Conservation (phyloP, 2,329 filamentous ascomycete genomes). For the Cladophialophora yegresii region DNA sequence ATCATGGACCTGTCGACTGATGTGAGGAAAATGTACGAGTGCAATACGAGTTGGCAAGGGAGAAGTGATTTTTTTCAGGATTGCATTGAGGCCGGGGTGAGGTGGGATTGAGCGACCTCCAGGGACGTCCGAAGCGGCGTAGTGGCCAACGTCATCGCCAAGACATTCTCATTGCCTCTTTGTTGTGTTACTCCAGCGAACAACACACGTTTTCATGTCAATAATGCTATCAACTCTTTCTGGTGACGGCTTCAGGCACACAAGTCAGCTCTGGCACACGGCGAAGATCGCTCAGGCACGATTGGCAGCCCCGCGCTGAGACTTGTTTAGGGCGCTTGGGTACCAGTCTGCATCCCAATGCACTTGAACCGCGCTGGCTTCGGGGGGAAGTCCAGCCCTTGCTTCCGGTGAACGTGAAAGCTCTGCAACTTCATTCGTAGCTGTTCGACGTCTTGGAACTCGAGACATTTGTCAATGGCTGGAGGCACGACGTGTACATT, state of each 20-base stretch:
- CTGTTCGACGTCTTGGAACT: constrained; percentile 21
- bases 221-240: neutral
- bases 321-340: constrained; percentile 30
- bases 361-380: constrained; percentile 29
- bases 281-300: constrained; percentile 26
- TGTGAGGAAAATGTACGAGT: neutral
- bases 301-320: constrained; percentile 19
- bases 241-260: neutral
- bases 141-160: constrained; percentile 23
- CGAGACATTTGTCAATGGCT: neutral
- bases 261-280: constrained; percentile 3
- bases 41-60: neutral
- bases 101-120: neutral
- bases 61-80: neutral
- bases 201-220: neutral
- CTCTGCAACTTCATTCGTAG: constrained; percentile 29
- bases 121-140: neutral
- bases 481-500: neutral
- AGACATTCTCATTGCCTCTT: constrained; percentile 2
- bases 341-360: constrained; percentile 30
- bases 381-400: constrained; percentile 31
- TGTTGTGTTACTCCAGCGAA: neutral
- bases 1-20: neutral
- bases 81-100: neutral
- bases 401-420: constrained; percentile 25